Conservation (phyloP, 2,329 filamentous ascomycete genomes). For the Colletotrichum ledebouriae region DNA sequence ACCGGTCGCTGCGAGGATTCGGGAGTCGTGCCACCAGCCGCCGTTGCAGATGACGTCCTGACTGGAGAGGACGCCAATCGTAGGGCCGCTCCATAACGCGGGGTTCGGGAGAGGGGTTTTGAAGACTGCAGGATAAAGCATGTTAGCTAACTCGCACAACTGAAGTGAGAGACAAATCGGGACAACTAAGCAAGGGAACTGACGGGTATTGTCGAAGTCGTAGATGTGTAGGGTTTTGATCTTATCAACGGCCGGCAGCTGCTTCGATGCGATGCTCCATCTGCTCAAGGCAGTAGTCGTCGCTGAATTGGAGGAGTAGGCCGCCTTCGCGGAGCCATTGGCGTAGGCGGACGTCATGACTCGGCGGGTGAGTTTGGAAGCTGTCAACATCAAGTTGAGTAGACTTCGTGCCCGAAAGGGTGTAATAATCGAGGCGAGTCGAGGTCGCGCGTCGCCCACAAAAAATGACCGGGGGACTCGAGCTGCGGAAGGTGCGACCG, state of each 20-base stretch:
- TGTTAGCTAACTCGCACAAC: constrained; percentile 24
- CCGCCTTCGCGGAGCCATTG: constrained; percentile 42
- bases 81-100: constrained; percentile 85
- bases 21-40: constrained; percentile 97
- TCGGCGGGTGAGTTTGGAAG: constrained; percentile 42
- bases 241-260: constrained; percentile 73
- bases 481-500: constrained; percentile 28
- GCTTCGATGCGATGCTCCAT: constrained; percentile 84
- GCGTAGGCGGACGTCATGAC: constrained; percentile 43
- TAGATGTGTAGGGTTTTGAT: constrained; percentile 91
- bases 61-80: constrained; percentile 81
- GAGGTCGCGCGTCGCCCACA: constrained; percentile 27
- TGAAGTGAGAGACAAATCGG: background rate
- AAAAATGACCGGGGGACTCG: constrained; percentile 32
- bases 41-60: constrained; percentile 84
- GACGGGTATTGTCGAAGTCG: constrained; percentile 97
- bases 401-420: constrained; percentile 26
- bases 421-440: constrained; percentile 28
- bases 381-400: constrained; percentile 42
- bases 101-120: constrained; percentile 90
- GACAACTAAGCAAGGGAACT: constrained; percentile 8
- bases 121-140: constrained; percentile 74
- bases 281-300: constrained; percentile 83
- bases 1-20: constrained; percentile 88
- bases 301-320: constrained; percentile 42